These are phyloP conservation scores for Stachybotrys echinatus DNA, from an alignment of 2,329 filamentous ascomycete genomes.

Conservation along the genomic window DNA sequence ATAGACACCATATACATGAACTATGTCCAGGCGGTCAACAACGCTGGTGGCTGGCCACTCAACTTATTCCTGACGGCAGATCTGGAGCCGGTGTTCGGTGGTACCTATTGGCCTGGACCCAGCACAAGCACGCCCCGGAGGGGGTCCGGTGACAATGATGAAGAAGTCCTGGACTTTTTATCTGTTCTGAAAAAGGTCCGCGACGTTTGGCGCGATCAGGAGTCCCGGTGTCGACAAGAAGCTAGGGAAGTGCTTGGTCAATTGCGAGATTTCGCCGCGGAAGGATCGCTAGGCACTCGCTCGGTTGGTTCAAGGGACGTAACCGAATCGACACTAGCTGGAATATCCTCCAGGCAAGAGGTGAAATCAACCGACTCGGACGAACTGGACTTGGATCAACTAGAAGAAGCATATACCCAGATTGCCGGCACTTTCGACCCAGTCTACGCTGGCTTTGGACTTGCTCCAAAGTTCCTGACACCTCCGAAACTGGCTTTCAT, in stretches of 20 bases:
- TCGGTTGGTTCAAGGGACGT: slow-evolving; percentile 18
- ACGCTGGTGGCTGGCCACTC: slow-evolving; percentile 86
- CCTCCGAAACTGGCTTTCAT: slow-evolving; percentile 81
- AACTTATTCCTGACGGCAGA: slow-evolving; percentile 96
- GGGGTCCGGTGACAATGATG: slow-evolving; percentile 31
- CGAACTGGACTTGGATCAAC: slow-evolving; percentile 78
- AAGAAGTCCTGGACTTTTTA: slow-evolving; percentile 71
- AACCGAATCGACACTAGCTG: background rate
- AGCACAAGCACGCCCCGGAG: slow-evolving; percentile 40
- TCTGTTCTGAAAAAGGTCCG: slow-evolving; percentile 76
- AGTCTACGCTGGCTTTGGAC: slow-evolving; percentile 72
- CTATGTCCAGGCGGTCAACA: slow-evolving; percentile 90
- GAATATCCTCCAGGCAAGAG: background rate
- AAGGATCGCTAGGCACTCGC: slow-evolving; percentile 64
- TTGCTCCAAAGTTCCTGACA: slow-evolving; percentile 84
- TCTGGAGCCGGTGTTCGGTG: slow-evolving; percentile 89
- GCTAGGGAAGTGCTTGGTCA: slow-evolving; percentile 78
- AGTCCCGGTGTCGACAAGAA: slow-evolving; percentile 74
- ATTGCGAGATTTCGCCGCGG: slow-evolving; percentile 80
- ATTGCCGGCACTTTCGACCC: slow-evolving; percentile 78
- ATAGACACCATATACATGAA: slow-evolving; percentile 98
- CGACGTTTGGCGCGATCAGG: slow-evolving; percentile 74
- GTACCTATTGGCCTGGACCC: slow-evolving; percentile 91
- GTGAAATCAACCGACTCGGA: background rate
- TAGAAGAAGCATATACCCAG: slow-evolving; percentile 84